phyloP scores from a whole-genome alignment of 2,329 filamentous ascomycete species.

The Plectosphaerella plurivora region DNA sequence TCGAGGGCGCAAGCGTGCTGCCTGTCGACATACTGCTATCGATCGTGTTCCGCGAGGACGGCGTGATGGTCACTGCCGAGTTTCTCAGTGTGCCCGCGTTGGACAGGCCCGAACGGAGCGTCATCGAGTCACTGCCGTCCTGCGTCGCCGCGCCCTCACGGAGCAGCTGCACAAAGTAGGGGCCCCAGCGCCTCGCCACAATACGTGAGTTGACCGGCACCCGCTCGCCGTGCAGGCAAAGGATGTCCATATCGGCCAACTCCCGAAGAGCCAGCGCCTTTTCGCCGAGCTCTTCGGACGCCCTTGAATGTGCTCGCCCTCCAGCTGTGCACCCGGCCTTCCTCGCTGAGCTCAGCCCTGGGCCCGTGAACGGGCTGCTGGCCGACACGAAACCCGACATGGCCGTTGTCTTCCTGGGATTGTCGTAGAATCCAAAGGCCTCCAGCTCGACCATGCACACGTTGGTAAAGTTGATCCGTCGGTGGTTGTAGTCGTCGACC shows the following conservation, averaged over 20 bases:
- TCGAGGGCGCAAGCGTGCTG: conserved; percentile 33
- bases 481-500: conserved; percentile 97
- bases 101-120: conserved; percentile 61
- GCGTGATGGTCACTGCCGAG: conserved; percentile 82
- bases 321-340: conserved; percentile 65
- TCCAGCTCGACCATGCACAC: conserved; percentile 96
- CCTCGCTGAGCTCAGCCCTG: conserved; percentile 49
- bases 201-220: conserved; percentile 92
- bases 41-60: conserved; percentile 49
- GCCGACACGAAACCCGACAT: conserved; percentile 82
- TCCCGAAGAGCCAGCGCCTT: conserved; percentile 77
- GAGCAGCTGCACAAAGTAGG: conserved; percentile 89
- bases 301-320: conserved; percentile 69
- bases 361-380: conserved; percentile 63
- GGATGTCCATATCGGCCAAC: conserved; percentile 92
- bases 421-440: conserved; percentile 95
- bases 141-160: conserved; percentile 72
- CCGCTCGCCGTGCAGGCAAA: conserved; percentile 85
- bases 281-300: conserved; percentile 81
- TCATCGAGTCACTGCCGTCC: conserved; percentile 70
- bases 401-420: conserved; percentile 73
- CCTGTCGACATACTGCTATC: conserved; percentile 42
- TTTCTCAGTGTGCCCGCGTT: conserved; percentile 57
- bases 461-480: conserved; percentile 95
- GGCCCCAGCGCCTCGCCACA: conserved; percentile 84